Base-by-base conservation (phyloP, 2,329 filamentous ascomycete species). In the Aspergillus japonicus region DNA sequence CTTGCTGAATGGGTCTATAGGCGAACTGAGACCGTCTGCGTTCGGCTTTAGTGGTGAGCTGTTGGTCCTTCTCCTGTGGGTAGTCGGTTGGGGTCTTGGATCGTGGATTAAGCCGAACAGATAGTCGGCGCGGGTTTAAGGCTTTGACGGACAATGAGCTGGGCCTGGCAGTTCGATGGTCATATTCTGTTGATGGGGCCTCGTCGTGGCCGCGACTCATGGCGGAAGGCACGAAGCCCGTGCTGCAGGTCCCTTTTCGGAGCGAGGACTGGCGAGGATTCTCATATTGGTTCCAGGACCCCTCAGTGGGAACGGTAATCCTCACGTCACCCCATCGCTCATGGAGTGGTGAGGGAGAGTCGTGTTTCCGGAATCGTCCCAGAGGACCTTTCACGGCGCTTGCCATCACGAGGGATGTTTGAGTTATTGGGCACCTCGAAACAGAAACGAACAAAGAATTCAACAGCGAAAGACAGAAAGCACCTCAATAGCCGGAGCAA, bases 281-380 rank as follows among this genome's bases (percentile, higher is more conserved):
- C 7, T 73, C 61, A 49, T 69, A 68, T 56, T 75, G 73, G 26
- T 70, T 76, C 75, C 75, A 77, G 44, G 75, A 73, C 3, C 74
- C 74, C 39, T 73, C 71, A 24, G 74, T 73, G 5, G 75, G 76
- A 35, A 72, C 72, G 1, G 73, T 72, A 39, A 77, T 78, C 26
- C 66, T 56, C 39, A 71, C 68, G 57, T 78, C 76, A 4, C 76
- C 76, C 74, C 75, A 77, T 58, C 76, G 68, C 54, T 75, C 62
- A 57, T 78, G 74, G 11, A 75, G 69, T 7, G 68, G 69, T 39
- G 68, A 71, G 6, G 62, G 47, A 47, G 60, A 47, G 23, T 70
- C 69, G 21, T 65, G 55, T 49, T 68, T 71, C 60, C 73, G 73
- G 52, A 76, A 69, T 19, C 71, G 62, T 53, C 65, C 63, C 50